Percentiles rank a stretch among this genome's conserved stretches.
These are phyloP conservation scores for Podaxis sp. DNA, from an alignment of 768 basidiomycete species.

Conservation along the genomic window DNA sequence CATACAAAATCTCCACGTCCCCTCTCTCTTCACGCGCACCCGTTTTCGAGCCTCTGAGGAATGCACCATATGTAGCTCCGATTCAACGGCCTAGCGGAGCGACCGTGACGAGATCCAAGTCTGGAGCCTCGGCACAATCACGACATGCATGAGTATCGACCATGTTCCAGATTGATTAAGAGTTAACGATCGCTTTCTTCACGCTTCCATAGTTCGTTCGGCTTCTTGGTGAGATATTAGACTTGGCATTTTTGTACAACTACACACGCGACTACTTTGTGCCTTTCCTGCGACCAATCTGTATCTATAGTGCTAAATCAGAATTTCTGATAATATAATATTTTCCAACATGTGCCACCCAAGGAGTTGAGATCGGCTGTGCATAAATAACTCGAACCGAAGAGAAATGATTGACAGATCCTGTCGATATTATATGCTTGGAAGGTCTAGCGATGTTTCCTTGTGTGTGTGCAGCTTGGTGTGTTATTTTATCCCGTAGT, in stretches of 20 bases:
- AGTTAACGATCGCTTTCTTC: not conserved
- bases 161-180: not conserved
- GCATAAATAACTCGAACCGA: not conserved
- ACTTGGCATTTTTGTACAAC: not conserved
- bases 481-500: too few species aligned
- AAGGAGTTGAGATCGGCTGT: not conserved
- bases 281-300: not conserved
- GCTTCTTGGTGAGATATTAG: not conserved
- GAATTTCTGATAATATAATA: not conserved
- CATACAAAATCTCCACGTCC: not conserved
- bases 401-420: not conserved
- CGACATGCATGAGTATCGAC: not conserved
- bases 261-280: not conserved
- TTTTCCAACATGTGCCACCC: not conserved
- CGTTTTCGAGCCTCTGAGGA: not conserved
- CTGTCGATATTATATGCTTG: not conserved
- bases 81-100: constrained; percentile 6
- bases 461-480: too few species aligned
- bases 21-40: not conserved
- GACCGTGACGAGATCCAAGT: constrained; percentile 3
- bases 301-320: constrained; percentile 1
- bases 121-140: constrained; percentile 4
- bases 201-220: not conserved
- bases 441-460: too few species aligned
- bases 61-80: not conserved